phyloP scores from a whole-genome alignment of 2,329 filamentous ascomycete species.

The Fusarium albidum region DNA sequence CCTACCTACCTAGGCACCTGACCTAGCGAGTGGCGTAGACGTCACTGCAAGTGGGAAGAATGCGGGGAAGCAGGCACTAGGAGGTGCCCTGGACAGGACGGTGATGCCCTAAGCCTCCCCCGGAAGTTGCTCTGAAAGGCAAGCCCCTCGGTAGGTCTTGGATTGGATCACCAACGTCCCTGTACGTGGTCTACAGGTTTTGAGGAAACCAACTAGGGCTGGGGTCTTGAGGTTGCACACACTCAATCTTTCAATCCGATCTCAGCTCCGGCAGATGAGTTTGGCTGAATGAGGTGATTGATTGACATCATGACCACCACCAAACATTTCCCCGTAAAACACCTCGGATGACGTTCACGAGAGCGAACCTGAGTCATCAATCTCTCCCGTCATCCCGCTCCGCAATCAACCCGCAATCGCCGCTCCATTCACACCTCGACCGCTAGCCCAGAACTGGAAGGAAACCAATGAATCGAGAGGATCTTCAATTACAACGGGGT shows the following conservation, averaged over 20 bases:
- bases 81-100: constrained; percentile 7
- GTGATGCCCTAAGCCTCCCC: constrained; percentile 3
- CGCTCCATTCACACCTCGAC: constrained; percentile 21
- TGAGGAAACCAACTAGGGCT: too few species aligned
- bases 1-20: background rate
- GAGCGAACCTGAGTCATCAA: constrained; percentile 25
- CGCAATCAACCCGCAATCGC: constrained; percentile 25
- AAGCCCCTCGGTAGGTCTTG: too few species aligned
- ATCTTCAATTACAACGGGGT: background rate
- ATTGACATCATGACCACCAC: constrained; percentile 16
- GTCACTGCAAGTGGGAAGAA: constrained; percentile 35
- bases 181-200: too few species aligned
- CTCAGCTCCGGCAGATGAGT: background rate
- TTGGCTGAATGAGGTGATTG: constrained; percentile 23
- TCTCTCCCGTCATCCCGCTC: constrained; percentile 13
- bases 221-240: too few species aligned
- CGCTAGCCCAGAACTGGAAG: constrained; percentile 23
- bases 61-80: constrained; percentile 33
- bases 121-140: constrained; percentile 11
- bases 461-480: constrained; percentile 3
- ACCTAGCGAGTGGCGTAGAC: too few species aligned
- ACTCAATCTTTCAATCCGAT: constrained; percentile 1
- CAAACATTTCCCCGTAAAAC: constrained; percentile 23
- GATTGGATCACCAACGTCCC: too few species aligned
- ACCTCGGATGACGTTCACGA: background rate